Conservation (phyloP, 2,329 filamentous ascomycete species). For the Chaetothyriales sp. region DNA sequence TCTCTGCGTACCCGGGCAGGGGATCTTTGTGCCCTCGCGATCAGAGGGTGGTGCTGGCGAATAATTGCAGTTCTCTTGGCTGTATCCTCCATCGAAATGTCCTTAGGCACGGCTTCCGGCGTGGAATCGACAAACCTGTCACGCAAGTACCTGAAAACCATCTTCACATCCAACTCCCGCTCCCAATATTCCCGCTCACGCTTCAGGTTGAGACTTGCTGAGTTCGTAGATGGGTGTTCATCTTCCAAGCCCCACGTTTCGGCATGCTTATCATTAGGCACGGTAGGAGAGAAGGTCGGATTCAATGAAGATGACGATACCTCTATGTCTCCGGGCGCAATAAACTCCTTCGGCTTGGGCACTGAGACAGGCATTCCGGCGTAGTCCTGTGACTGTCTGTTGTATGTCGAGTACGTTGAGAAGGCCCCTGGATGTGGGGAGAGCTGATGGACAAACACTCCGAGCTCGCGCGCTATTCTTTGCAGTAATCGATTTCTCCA, state of each 20-base stretch:
- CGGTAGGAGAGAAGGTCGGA: constrained; percentile 37
- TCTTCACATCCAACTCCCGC: constrained; percentile 72
- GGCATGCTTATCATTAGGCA: constrained; percentile 33
- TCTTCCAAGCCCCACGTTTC: constrained; percentile 55
- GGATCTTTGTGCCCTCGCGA: constrained; percentile 46
- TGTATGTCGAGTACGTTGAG: constrained; percentile 47
- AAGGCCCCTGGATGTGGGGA: constrained; percentile 82
- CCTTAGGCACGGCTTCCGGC: constrained; percentile 26
- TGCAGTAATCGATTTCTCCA: constrained; percentile 73
- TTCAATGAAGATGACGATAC: constrained; percentile 8
- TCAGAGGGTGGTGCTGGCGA: constrained; percentile 74
- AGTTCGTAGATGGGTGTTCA: constrained; percentile 32
- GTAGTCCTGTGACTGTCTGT: constrained; percentile 50
- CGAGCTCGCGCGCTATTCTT: constrained; percentile 73
- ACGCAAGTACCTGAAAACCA: constrained; percentile 77
- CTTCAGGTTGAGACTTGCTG: constrained; percentile 28
- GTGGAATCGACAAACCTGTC: constrained; percentile 47
- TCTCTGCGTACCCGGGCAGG: constrained; percentile 18
- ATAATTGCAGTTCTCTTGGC: constrained; percentile 70
- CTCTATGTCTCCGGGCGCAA: constrained; percentile 18
- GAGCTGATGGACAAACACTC: constrained; percentile 65
- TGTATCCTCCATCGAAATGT: constrained; percentile 41
- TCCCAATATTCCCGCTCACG: constrained; percentile 72
- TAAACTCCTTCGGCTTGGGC: constrained; percentile 18
- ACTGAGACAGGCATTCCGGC: constrained; percentile 53